Percentiles rank a stretch among this genome's conserved stretches.
These are phyloP conservation scores for Hypoxylon lenormandii DNA, from an alignment of 495 filamentous ascomycete species.

Conservation along the genomic window DNA sequence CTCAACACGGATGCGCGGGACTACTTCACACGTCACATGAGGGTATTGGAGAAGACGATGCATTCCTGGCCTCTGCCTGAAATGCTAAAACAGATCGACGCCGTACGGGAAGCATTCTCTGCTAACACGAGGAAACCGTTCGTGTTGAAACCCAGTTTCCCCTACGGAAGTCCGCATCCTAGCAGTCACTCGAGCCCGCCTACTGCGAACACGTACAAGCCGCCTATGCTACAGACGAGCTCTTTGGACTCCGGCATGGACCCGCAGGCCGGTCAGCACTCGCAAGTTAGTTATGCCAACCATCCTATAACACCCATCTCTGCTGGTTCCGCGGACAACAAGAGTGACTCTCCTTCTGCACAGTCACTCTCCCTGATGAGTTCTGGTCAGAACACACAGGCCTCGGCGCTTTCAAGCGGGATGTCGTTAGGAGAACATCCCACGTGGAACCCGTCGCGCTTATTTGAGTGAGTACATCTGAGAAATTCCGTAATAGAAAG, in stretches of 20 bases:
- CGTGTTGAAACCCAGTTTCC: constrained; percentile 86
- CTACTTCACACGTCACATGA: constrained; percentile 95
- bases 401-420: constrained; percentile 58
- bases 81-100: constrained; percentile 89
- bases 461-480: constrained; percentile 84
- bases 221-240: constrained; percentile 53
- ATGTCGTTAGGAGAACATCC: constrained; percentile 74
- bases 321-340: constrained; percentile 76
- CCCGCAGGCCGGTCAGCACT: constrained; percentile 63
- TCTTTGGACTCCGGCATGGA: constrained; percentile 61
- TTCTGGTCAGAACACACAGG: constrained; percentile 64
- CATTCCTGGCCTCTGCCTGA: constrained; percentile 90
- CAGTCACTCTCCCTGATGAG: constrained; percentile 83
- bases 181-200: constrained; percentile 71
- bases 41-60: constrained; percentile 87
- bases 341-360: constrained; percentile 82
- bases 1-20: constrained; percentile 86
- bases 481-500: neutral
- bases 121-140: constrained; percentile 87
- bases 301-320: constrained; percentile 87
- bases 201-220: constrained; percentile 59
- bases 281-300: constrained; percentile 78
- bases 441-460: constrained; percentile 89
- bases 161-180: constrained; percentile 82
- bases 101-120: constrained; percentile 90